Evolutionary conservation across 768 basidiomycete genomes (phyloP).

Genomic region (Chalciporus piperatus): DNA sequence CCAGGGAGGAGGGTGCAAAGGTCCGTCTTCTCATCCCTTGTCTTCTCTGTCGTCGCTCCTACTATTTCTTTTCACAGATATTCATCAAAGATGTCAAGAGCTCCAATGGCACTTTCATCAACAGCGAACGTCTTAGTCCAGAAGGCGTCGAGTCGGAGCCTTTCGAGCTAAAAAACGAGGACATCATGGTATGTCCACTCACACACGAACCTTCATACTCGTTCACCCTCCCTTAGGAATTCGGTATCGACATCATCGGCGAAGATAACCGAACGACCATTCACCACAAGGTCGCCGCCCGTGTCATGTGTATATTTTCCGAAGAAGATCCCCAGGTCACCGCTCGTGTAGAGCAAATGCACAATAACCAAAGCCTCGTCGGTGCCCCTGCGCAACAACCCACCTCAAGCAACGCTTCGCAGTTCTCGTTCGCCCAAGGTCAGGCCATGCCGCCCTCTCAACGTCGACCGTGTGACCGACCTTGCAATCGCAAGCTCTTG

Average conservation of each 20-base stretch:
- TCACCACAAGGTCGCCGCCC: constrained; percentile 97
- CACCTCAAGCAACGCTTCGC: constrained; percentile 20
- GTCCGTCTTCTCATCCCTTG: constrained; percentile 37
- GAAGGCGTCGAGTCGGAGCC: constrained; percentile 92
- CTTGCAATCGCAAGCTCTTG: constrained; percentile 56
- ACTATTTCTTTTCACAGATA: constrained; percentile 51
- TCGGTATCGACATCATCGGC: constrained; percentile 97
- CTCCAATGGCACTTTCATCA: constrained; percentile 98
- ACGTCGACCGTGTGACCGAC: constrained; percentile 45
- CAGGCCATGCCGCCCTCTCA: constrained; percentile 38
- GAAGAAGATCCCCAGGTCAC: constrained; percentile 82
- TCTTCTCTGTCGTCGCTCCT: neutral
- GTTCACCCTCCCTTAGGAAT: constrained; percentile 61
- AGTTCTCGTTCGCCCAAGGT: constrained; percentile 43
- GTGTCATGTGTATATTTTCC: constrained; percentile 83
- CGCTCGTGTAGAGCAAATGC: constrained; percentile 66
- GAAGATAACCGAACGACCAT: constrained; percentile 98
- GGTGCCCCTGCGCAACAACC: constrained; percentile 37
- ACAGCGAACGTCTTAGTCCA: constrained; percentile 85
- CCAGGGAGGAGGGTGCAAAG: constrained; percentile 89
- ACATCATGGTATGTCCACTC: constrained; percentile 76
- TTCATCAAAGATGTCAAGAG: constrained; percentile 98
- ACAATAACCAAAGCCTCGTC: constrained; percentile 35
- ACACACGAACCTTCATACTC: constrained; percentile 1
- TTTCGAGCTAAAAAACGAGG: constrained; percentile 91